phyloP scores from a whole-genome alignment of 2,329 filamentous ascomycete genomes.

The Chaetoscypha palmicola region DNA sequence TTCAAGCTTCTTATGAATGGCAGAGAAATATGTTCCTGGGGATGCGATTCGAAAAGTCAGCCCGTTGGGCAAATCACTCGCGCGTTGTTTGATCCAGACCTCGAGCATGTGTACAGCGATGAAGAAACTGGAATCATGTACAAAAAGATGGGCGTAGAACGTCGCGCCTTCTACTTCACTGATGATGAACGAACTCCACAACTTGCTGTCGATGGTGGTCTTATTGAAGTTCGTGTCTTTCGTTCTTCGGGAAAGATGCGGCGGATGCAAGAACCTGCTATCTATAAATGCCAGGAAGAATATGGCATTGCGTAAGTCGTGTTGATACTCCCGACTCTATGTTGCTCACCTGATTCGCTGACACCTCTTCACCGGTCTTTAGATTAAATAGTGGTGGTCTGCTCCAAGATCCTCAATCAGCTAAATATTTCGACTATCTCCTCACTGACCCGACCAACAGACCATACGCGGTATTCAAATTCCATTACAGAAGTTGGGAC shows the following conservation, averaged over 20 bases:
- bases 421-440: conserved; percentile 45
- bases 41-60: conserved; percentile 35
- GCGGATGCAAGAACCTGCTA: conserved; percentile 35
- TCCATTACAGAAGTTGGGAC: conserved; percentile 49
- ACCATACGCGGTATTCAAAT: conserved; percentile 47
- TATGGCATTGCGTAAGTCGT: conserved; percentile 48
- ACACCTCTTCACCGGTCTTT: conserved; percentile 35
- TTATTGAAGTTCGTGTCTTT: conserved; percentile 48
- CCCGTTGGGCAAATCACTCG: conserved; percentile 37
- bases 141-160: conserved; percentile 39
- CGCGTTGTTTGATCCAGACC: conserved; percentile 43
- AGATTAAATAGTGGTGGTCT: conserved; percentile 49
- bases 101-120: conserved; percentile 36
- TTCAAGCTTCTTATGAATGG: conserved; percentile 52
- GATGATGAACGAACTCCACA: conserved; percentile 23
- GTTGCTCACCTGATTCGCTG: background rate
- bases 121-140: conserved; percentile 29
- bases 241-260: conserved; percentile 42
- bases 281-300: conserved; percentile 41
- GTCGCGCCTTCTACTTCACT: conserved; percentile 44
- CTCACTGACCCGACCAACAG: conserved; percentile 44
- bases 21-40: conserved; percentile 45
- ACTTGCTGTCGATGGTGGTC: conserved; percentile 44
- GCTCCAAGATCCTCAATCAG: conserved; percentile 43
- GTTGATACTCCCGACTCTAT: background rate